Conservation (phyloP, 2,329 filamentous ascomycete genomes). For the Periconia digitata region DNA sequence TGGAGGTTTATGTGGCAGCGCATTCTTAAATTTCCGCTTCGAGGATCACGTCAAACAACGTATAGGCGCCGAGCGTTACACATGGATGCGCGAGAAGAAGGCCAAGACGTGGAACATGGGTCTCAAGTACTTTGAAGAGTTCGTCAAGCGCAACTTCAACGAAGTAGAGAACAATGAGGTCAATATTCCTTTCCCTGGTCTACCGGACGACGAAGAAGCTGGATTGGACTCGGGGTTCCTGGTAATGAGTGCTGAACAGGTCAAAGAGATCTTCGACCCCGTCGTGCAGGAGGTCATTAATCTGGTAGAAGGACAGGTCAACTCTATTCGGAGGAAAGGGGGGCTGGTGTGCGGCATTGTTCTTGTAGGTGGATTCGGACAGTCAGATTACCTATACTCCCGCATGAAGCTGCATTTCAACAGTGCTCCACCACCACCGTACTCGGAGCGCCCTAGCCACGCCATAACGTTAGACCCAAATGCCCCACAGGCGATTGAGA, state of each 20-base stretch:
- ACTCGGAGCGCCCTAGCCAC: constrained; percentile 72
- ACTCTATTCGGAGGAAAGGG: constrained; percentile 41
- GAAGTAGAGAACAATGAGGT: constrained; percentile 71
- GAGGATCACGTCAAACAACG: constrained; percentile 72
- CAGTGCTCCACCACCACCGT: constrained; percentile 52
- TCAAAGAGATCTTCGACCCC: constrained; percentile 74
- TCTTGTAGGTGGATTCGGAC: constrained; percentile 78
- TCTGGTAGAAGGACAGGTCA: constrained; percentile 48
- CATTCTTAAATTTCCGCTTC: constrained; percentile 78
- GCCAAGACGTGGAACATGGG: constrained; percentile 74
- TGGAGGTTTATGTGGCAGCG: constrained; percentile 75
- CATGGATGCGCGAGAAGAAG: constrained; percentile 76
- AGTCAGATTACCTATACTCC: constrained; percentile 73
- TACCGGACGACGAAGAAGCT: constrained; percentile 74
- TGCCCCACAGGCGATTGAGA: constrained; percentile 65
- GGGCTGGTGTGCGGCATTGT: constrained; percentile 65
- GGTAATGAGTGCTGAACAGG: constrained; percentile 68
- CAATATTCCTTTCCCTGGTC: constrained; percentile 75
- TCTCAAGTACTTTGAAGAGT: constrained; percentile 78
- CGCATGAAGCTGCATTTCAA: constrained; percentile 70
- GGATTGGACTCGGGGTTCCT: constrained; percentile 77
- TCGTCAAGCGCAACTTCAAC: constrained; percentile 82
- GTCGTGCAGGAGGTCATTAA: constrained; percentile 61
- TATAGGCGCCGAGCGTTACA: constrained; percentile 67
- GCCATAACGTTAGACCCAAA: constrained; percentile 49